phyloP scores from a whole-genome alignment of 306 rosid genomes.

The Boehmeria nivea region DNA sequence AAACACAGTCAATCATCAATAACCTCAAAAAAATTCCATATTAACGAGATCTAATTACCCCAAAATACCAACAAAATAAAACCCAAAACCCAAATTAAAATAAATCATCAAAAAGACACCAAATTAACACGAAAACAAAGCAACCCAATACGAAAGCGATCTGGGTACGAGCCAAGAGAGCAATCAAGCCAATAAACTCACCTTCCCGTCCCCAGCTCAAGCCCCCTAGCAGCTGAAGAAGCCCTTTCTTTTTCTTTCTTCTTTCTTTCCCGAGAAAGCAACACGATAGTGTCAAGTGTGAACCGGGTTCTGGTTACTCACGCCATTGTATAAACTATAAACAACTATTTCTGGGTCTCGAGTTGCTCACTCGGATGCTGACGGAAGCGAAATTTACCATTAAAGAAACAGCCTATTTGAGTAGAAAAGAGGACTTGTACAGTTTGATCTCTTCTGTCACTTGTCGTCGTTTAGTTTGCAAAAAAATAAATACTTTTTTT shows the following conservation, averaged over 20 bases:
- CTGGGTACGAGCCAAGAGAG: constrained; percentile 20
- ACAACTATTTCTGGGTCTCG: too few species aligned
- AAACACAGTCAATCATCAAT: constrained; percentile 4
- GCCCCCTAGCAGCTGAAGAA: constrained; percentile 2
- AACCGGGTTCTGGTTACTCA: not conserved
- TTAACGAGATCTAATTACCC: constrained; percentile 2
- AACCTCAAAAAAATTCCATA: not conserved
- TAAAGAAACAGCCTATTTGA: too few species aligned
- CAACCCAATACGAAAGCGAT: too few species aligned
- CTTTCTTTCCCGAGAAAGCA: constrained; percentile 36
- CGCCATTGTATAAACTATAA: not conserved
- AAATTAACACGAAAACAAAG: not conserved
- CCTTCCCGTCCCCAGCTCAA: constrained; percentile 22
- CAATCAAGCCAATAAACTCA: constrained; percentile 4
- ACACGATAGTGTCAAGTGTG: constrained; percentile 3
- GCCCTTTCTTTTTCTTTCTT: not conserved
- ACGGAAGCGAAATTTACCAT: too few species aligned
- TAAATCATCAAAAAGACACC: not conserved
- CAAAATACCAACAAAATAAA: not conserved
- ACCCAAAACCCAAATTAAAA: constrained; percentile 14
- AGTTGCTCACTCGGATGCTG: too few species aligned
- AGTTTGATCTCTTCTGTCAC: too few species aligned
- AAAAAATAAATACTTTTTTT: too few species aligned
- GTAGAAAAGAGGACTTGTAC: too few species aligned
- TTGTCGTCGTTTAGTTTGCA: too few species aligned